Conservation (phyloP, 768 basidiomycete species). For the Chalciporus piperatus region DNA sequence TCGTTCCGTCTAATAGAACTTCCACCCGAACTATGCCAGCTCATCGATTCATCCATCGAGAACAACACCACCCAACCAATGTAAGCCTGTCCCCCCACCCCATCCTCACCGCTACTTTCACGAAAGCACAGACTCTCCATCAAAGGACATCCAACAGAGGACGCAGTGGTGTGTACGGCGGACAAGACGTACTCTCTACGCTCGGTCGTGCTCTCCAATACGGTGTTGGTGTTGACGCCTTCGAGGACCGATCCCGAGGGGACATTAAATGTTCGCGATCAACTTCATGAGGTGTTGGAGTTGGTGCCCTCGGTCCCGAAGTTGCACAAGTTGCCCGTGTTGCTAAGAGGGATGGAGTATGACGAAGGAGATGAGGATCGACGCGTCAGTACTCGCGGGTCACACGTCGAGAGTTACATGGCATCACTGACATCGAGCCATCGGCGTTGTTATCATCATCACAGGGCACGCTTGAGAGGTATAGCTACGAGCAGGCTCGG, state of each 20-base stretch:
- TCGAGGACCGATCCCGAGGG: slow-evolving; percentile 36
- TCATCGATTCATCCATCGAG: slow-evolving; percentile 54
- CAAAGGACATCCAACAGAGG: slow-evolving; percentile 78
- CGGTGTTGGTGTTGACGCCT: slow-evolving; percentile 70
- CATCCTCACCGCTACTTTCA: too few species aligned
- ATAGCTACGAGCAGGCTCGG: slow-evolving; percentile 55
- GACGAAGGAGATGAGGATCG: slow-evolving; percentile 57
- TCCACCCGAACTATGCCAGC: slow-evolving; percentile 60
- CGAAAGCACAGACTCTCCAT: slow-evolving; percentile 46
- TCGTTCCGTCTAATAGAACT: slow-evolving; percentile 73
- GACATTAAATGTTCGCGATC: slow-evolving; percentile 70
- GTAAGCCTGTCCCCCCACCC: slow-evolving; percentile 9
- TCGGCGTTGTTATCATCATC: background rate
- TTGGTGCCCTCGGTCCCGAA: slow-evolving; percentile 74
- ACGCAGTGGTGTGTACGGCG: slow-evolving; percentile 86
- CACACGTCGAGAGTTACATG: background rate
- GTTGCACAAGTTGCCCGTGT: slow-evolving; percentile 57
- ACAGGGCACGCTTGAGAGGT: slow-evolving; percentile 42
- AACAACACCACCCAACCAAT: slow-evolving; percentile 31
- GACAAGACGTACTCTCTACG: slow-evolving; percentile 80
- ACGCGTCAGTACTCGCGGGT: slow-evolving; percentile 21
- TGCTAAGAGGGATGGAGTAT: slow-evolving; percentile 68
- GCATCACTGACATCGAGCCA: background rate
- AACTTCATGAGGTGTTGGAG: slow-evolving; percentile 83
- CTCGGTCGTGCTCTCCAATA: slow-evolving; percentile 87